Base-by-base conservation (phyloP, 2,329 filamentous ascomycete species). In the Chaetoscypha palmicola region DNA sequence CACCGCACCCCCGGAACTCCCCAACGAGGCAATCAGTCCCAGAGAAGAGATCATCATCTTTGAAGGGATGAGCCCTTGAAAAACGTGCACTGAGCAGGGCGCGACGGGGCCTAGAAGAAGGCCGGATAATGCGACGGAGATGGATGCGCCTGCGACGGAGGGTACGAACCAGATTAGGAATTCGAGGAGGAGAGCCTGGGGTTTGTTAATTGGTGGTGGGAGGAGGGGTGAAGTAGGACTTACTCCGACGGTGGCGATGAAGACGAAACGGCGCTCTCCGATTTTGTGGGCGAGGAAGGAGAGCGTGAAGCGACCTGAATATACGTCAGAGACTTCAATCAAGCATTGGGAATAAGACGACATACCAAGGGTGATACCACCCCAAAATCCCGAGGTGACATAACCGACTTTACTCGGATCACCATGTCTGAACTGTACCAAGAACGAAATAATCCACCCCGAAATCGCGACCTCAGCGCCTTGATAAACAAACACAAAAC, bases 401-500 rank as follows among this genome's bases (percentile, higher is more conserved):
- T 90, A 90, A 17, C 87, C 86, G 14, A 91, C 83, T 10, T 74
- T 71, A 0, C 73, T 70, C 5, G 84, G 83, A 54, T 83, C 72
- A n/a, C 83, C 85, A 43, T 77, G 68, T 33, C 86, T 80, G 49
- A 80, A 76, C 41, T 75, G 74, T 62, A 91, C 86, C 31, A 92
- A 68, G 66, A 89, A 92, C 1, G 83, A 87, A 49, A 90, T 87
- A 36, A 90, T 80, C 87, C 86, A 92, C 36, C 86, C 86, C 0
- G 82, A 86, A 50, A 89, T 85, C 16, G 80, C 79, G 12, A 92
- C 86, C 64, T 91, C 86, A 34, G 83, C 82, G 17, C 86, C 86
- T 62, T 90, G 85, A 62, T 94, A 91, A 23, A 79, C 77, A 62
- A 92, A 91, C 61, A 90, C 83, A 68, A 91, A 91, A 11, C 86